Percentiles rank a stretch among this genome's conserved stretches.
Evolutionary conservation across 306 rosid species (phyloP).

Genomic region (Erythrophleum fordii): DNA sequence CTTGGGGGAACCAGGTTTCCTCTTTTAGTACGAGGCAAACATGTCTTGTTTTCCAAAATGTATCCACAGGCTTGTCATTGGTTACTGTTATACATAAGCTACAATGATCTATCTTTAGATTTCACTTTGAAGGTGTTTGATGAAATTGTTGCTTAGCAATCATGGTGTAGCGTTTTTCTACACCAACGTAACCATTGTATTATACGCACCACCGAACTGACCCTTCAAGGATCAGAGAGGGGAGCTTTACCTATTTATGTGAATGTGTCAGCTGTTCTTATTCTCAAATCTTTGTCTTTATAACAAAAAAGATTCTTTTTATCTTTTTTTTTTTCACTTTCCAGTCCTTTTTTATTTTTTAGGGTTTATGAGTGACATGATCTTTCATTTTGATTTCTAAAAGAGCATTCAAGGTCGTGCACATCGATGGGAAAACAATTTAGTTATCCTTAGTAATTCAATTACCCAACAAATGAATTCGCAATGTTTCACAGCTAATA

Average conservation of each 20-base stretch:
- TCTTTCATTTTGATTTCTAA: not conserved
- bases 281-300: not conserved
- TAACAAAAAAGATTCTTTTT: conserved; percentile 4
- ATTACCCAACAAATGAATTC: not conserved
- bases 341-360: not conserved
- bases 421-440: too few species aligned
- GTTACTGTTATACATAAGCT: not conserved
- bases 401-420: not conserved
- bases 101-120: not conserved
- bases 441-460: not conserved
- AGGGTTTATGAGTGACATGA: not conserved
- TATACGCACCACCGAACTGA: not conserved
- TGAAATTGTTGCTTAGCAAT: not conserved
- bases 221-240: not conserved
- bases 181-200: not conserved
- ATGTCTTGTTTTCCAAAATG: not conserved
- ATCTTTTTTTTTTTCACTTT: not conserved
- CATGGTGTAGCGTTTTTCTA: not conserved
- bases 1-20: not conserved
- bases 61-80: not conserved
- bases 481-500: not conserved
- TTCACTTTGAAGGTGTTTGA: not conserved
- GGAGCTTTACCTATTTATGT: not conserved
- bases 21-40: not conserved
- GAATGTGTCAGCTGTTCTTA: not conserved